Base-by-base conservation (phyloP, 352 stramenopile species). In the Globisporangium megalacanthum region DNA sequence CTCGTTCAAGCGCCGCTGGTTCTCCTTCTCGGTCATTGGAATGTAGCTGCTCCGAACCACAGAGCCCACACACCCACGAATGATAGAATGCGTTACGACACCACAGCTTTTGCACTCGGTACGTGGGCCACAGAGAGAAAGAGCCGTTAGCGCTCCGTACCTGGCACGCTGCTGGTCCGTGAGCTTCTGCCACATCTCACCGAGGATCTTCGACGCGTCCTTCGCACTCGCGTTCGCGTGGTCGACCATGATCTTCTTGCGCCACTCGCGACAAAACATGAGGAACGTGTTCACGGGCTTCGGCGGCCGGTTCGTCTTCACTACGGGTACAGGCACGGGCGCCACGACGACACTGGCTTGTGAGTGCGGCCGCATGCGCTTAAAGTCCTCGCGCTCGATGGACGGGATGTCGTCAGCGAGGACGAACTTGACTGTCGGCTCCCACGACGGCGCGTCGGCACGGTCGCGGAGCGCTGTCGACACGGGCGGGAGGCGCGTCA, bases 241-340 rank as follows among this genome's bases (percentile, higher is more conserved):
- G 22, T 87, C 72, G 20, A 65, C 71, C 82, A 92, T 89, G 58
- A 92, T 87, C 62, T 85, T 87, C 66, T 92, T 92, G 22, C 82
- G 67, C 63, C 79, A 89, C 68, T 89, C 76, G 17, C 79, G 70
- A 49, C 83, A 92, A 60, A 92, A 92, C 78, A 92, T 89, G 35
- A 92, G 68, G 50, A 92, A 92, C 29, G 83, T 90, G 56, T 92
- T 92, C 20, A 92, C 83, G 33, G 83, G 83, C 64, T 92, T 92
- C 6, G 83, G 83, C 22, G 82, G 82, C 2, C 79, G 77, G 45
- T 92, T 92, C 10, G 79, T 72, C 61, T 80, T 87, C 10, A 56
- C 39, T 39, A 60, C 50, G 7, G 66, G 60, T 14, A 58, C 49
- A 13, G 73, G 62, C 4, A 63, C 55, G 2, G 72, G 60, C 25